Evolutionary conservation across 2,329 filamentous ascomycete genomes (phyloP), one percentile per base, ranked within the genome.

Genomic region (Colletotrichum sp.): DNA sequence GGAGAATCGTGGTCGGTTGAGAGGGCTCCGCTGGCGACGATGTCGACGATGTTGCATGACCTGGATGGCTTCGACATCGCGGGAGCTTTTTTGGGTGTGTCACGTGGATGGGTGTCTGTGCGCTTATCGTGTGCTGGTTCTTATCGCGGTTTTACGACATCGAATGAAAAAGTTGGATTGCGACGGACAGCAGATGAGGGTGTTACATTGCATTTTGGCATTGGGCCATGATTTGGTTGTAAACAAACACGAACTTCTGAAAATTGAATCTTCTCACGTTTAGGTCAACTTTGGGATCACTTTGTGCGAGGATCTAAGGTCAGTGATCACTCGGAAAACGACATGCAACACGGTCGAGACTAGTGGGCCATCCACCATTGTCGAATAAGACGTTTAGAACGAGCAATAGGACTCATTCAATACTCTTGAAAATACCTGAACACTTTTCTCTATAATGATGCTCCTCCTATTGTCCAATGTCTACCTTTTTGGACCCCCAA

Each of bases 1-100:
- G 16, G 31, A 9, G 29, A 27, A 27, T 34, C 57, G 31, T 38
- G 36, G 36, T 47, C 31, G 33, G 3, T 21, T 33, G 21, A 11
- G n/a, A n/a, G 8, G 27, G 27, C 18, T 58, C 38, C 27, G 55
- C 55, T 51, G 55, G 24, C 47, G 64, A 21, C 64, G 64, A 16
- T 24, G 24, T 24, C 64, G 16, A 38, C 24, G 62, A 12, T 38
- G 36, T 38, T 33, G 21, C 6, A 3, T 51, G 69, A 24, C 36
- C 54, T 66, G 63, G 51, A 61, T 71, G 55, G 55, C 66, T 61
- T 68, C 36, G 11, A 18, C 18, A 18, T 18, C 16, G 54, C 66
- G 62, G 62, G 54, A 51, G 54, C 54, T 61, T 68, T 68, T 68
- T 68, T 61, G 63, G 47, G 29, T 9, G 24, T n/a, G 63, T 71